Evolutionary conservation across 164 flowering plant genomes (phyloP).

Genomic region (Macadamia integrifolia): DNA sequence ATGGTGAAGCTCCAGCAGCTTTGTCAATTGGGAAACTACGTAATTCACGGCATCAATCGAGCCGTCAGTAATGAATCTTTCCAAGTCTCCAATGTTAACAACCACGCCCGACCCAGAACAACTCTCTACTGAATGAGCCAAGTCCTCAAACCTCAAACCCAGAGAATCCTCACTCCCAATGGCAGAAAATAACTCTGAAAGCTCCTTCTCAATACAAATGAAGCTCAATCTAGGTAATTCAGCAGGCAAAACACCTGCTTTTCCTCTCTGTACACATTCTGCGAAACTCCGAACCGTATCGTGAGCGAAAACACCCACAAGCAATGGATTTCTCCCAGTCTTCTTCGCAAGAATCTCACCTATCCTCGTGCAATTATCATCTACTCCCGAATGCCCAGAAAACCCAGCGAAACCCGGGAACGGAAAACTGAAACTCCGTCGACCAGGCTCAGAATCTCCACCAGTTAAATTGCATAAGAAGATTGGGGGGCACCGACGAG

Average conservation of each 20-base stretch:
- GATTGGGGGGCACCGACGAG: constrained; percentile 48
- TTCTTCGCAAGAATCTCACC: constrained; percentile 51
- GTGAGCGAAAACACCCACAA: constrained; percentile 58
- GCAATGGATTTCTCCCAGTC: constrained; percentile 67
- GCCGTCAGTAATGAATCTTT: constrained; percentile 29
- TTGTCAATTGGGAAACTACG: constrained; percentile 42
- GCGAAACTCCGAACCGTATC: constrained; percentile 49
- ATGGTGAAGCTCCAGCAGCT: constrained; percentile 35
- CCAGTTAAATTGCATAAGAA: constrained; percentile 51
- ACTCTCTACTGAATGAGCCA: constrained; percentile 25
- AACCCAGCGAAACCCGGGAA: constrained; percentile 27
- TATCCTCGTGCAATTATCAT: constrained; percentile 48
- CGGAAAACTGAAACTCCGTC: constrained; percentile 37
- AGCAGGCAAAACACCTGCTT: constrained; percentile 29
- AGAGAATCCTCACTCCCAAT: constrained; percentile 22
- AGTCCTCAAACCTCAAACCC: constrained; percentile 38
- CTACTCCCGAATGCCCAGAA: constrained; percentile 23
- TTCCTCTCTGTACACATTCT: constrained; percentile 32
- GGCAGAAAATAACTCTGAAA: constrained; percentile 23
- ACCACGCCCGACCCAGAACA: constrained; percentile 46
- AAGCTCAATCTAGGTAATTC: constrained; percentile 43
- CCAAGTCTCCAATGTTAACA: constrained; percentile 68
- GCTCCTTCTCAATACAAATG: constrained; percentile 39
- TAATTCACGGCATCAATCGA: constrained; percentile 21
- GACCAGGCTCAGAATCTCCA: constrained; percentile 18